A percentile compares a stretch with the other conserved stretches of the same genome.
phyloP scores from a whole-genome alignment of 2,329 filamentous ascomycete species.

The Colletotrichum trifolii region DNA sequence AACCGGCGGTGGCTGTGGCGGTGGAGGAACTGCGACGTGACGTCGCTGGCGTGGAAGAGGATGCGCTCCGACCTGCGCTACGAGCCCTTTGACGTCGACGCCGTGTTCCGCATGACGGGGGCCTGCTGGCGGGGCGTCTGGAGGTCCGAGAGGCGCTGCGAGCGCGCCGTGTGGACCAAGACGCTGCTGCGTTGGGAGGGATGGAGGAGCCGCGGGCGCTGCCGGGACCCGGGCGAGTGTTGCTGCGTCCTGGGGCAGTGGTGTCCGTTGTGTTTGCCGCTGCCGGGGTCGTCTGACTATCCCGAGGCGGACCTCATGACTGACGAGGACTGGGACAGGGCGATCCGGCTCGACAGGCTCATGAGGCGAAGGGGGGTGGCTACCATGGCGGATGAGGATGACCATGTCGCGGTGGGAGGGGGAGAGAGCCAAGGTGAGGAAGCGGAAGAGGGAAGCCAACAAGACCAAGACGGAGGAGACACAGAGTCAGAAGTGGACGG shows the following conservation, averaged over 20 bases:
- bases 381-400: too few species aligned
- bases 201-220: background rate
- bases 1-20: background rate
- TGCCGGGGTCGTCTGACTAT: background rate
- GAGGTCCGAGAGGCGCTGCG: conserved; percentile 10
- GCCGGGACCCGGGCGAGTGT: conserved; percentile 14
- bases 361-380: too few species aligned
- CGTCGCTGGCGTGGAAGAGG: conserved; percentile 4
- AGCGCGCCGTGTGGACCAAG: conserved; percentile 19
- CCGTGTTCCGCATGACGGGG: conserved; percentile 12
- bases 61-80: conserved; percentile 1
- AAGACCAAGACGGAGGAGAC: too few species aligned
- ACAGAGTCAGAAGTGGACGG: too few species aligned
- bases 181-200: conserved; percentile 15
- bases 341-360: background rate
- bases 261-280: conserved; percentile 11
- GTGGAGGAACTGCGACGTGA: background rate
- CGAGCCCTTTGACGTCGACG: conserved; percentile 2
- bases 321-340: background rate
- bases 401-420: too few species aligned
- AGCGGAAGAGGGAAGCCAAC: too few species aligned
- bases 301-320: conserved; percentile 22
- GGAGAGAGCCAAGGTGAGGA: too few species aligned
- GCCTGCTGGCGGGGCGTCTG: conserved; percentile 10
- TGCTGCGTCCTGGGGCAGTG: conserved; percentile 18